Conservation (phyloP, 2,329 filamentous ascomycete species). For the Trichoderma lentiforme region DNA sequence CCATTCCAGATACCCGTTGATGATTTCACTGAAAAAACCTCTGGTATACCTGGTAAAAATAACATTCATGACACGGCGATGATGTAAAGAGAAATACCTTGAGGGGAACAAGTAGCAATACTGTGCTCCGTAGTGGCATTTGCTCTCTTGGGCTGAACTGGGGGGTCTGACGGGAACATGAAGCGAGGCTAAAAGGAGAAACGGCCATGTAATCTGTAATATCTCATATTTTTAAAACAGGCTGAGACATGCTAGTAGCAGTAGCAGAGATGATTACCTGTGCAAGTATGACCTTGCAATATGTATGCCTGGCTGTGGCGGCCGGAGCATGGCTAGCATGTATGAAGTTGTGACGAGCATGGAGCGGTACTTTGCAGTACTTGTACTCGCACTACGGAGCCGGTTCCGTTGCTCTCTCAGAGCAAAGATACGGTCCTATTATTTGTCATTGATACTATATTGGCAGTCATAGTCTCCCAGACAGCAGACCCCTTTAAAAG, state of each 20-base stretch:
- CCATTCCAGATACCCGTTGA: background rate
- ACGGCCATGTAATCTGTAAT: background rate
- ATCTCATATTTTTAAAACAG: background rate
- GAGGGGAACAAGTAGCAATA: background rate
- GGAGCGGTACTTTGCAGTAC: background rate
- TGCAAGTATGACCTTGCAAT: background rate
- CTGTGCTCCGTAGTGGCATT: background rate
- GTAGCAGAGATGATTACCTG: background rate
- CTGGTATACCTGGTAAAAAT: background rate
- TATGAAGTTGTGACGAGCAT: background rate
- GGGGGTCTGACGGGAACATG: background rate
- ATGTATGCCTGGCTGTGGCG: background rate
- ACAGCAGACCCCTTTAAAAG: background rate
- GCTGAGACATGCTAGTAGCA: background rate
- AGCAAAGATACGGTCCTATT: background rate
- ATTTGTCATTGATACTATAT: background rate
- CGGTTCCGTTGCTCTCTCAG: background rate
- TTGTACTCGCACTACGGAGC: background rate
- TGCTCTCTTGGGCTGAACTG: background rate
- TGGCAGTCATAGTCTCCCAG: background rate
- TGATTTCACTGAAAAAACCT: too few species aligned
- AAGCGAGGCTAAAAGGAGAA: conserved; percentile 11
- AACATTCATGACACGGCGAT: background rate
- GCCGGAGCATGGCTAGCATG: background rate
- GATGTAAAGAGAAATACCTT: background rate